phyloP scores from a whole-genome alignment of 768 basidiomycete genomes.

The Tricholoma hemisulphureum region DNA sequence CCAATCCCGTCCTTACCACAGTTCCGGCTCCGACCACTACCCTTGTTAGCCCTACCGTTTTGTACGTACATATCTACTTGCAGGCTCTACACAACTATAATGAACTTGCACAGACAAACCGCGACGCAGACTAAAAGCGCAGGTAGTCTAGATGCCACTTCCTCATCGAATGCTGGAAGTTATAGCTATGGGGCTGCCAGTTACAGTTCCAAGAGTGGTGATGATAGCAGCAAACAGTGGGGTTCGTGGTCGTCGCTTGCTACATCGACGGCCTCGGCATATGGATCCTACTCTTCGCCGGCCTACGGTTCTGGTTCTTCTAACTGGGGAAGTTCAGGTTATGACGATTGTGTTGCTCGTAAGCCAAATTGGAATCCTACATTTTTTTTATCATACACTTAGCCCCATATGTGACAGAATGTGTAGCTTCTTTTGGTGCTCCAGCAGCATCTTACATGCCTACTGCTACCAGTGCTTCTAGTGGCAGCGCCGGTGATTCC shows the following conservation, averaged over 20 bases:
- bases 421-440: slow-evolving; percentile 57
- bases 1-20: slow-evolving; percentile 36
- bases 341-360: slow-evolving; percentile 73
- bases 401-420: slow-evolving; percentile 46
- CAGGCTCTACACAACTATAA: neutral
- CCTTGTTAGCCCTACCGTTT: slow-evolving; percentile 30
- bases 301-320: slow-evolving; percentile 63
- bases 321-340: slow-evolving; percentile 56
- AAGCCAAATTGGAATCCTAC: slow-evolving; percentile 29
- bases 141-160: slow-evolving; percentile 10
- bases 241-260: slow-evolving; percentile 11
- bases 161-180: slow-evolving; percentile 18
- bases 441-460: slow-evolving; percentile 35
- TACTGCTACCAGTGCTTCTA: slow-evolving; percentile 32
- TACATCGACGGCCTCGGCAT: slow-evolving; percentile 26
- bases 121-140: slow-evolving; percentile 14
- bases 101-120: slow-evolving; percentile 6
- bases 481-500: slow-evolving; percentile 28
- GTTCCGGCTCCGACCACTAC: slow-evolving; percentile 50
- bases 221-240: neutral
- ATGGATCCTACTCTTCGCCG: slow-evolving; percentile 37
- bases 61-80: neutral
- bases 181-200: slow-evolving; percentile 17
- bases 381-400: neutral
- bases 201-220: neutral